A percentile compares a stretch with the other conserved stretches of the same genome.
phyloP scores from a whole-genome alignment of 768 basidiomycete genomes.

The Chiua virens region DNA sequence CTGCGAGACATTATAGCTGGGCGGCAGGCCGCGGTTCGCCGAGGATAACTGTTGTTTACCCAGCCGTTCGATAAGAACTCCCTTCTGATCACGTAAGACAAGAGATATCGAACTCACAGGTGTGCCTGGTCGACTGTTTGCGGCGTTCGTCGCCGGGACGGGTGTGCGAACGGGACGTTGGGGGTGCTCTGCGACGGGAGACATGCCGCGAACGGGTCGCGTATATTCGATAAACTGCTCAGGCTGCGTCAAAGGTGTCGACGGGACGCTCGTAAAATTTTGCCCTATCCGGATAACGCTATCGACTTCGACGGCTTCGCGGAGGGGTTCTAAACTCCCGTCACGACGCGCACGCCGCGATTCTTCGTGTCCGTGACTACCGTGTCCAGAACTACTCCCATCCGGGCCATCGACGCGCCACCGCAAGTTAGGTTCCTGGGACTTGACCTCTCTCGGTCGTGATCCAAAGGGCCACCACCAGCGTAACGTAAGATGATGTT shows the following conservation, averaged over 20 bases:
- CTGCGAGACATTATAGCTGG: constrained; percentile 16
- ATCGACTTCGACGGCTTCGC: constrained; percentile 14
- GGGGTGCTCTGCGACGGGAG: constrained; percentile 3
- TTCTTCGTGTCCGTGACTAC: constrained; percentile 8
- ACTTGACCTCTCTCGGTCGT: constrained; percentile 25
- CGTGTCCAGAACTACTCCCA: constrained; percentile 21
- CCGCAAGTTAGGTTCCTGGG: constrained; percentile 15
- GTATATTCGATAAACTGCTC: constrained; percentile 8
- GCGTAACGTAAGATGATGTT: constrained; percentile 6
- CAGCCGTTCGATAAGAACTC: neutral
- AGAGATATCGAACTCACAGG: constrained; percentile 11
- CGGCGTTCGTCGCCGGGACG: neutral
- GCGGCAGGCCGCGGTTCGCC: constrained; percentile 9
- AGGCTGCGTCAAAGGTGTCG: constrained; percentile 11
- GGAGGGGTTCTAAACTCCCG: constrained; percentile 4
- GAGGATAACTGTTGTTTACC: constrained; percentile 5
- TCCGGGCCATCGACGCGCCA: constrained; percentile 31
- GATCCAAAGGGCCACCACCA: constrained; percentile 28
- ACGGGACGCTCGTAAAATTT: constrained; percentile 8
- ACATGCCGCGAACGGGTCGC: constrained; percentile 1
- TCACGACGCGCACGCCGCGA: neutral
- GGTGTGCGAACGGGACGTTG: neutral
- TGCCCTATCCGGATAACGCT: constrained; percentile 23
- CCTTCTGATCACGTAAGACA: neutral
- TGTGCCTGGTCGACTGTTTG: constrained; percentile 5